Percentiles rank a stretch among this genome's conserved stretches.
phyloP scores from a whole-genome alignment of 148 eudicot genomes.

The Rhododendron griersonianum region DNA sequence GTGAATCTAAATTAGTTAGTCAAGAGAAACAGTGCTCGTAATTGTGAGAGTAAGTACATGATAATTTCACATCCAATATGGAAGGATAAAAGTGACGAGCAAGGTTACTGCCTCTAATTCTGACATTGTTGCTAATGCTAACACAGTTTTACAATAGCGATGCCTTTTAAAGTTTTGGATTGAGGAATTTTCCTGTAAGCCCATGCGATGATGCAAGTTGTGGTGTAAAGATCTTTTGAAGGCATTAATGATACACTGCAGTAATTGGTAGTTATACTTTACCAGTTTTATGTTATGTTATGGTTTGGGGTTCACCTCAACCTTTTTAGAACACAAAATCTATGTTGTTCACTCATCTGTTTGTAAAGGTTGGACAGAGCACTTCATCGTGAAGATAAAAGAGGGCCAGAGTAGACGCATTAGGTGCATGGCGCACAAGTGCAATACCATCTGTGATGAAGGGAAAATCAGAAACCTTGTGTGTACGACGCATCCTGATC shows the following conservation, averaged over 20 bases:
- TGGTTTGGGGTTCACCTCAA: neutral
- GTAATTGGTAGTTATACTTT: neutral
- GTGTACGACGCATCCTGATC: conserved; percentile 36
- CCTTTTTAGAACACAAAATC: neutral
- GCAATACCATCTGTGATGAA: conserved; percentile 72
- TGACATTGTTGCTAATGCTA: neutral
- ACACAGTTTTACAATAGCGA: neutral
- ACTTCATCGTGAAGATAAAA: conserved; percentile 61
- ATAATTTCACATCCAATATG: neutral
- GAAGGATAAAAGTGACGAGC: neutral
- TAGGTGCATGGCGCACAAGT: conserved; percentile 70
- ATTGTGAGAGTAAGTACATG: neutral
- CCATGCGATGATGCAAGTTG: neutral
- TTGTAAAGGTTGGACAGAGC: conserved; percentile 63
- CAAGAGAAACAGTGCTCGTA: neutral
- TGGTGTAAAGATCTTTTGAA: neutral
- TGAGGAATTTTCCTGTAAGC: neutral
- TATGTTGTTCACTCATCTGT: conserved; percentile 2
- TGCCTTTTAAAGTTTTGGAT: neutral
- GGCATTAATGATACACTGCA: neutral
- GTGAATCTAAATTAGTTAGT: neutral
- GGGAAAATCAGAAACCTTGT: conserved; percentile 47
- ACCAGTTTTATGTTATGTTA: neutral
- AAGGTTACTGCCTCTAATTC: neutral
- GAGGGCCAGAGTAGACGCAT: conserved; percentile 75